Conservation (phyloP, 345 rosid genomes). For the Bruguiera sexangula region DNA sequence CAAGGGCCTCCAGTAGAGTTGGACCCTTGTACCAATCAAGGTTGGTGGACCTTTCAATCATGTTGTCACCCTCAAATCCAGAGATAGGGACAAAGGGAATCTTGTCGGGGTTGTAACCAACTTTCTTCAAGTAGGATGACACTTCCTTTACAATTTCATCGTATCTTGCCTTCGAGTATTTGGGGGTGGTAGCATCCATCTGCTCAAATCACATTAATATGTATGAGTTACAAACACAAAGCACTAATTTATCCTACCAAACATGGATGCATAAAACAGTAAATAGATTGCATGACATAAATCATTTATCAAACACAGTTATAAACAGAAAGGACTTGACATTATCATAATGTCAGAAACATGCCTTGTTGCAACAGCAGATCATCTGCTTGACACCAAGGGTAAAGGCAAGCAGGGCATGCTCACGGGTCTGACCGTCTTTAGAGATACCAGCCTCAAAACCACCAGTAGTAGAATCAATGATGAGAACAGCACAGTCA, state of each 20-base stretch:
- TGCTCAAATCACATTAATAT: neutral
- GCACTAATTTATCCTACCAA: neutral
- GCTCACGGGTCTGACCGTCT: conserved; percentile 81
- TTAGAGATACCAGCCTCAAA: conserved; percentile 81
- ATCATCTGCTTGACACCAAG: conserved; percentile 77
- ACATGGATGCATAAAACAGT: too few relatives aligned
- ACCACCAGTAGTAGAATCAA: conserved; percentile 83
- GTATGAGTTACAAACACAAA: neutral
- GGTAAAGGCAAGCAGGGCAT: conserved; percentile 59
- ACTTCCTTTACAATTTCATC: conserved; percentile 22
- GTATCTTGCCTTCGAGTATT: conserved; percentile 20
- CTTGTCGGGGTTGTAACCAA: conserved; percentile 20
- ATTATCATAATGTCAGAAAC: neutral
- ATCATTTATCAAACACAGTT: neutral
- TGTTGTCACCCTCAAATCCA: conserved; percentile 24
- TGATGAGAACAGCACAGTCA: conserved; percentile 75
- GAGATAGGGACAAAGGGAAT: conserved; percentile 17
- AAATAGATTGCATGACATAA: neutral
- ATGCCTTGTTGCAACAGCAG: conserved; percentile 71
- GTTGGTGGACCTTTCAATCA: conserved; percentile 29
- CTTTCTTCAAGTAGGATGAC: conserved; percentile 21
- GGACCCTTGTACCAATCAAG: conserved; percentile 32
- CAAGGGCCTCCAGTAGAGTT: conserved; percentile 24
- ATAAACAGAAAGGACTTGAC: neutral
- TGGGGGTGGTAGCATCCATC: conserved; percentile 23